Evolutionary conservation across 352 stramenopile genomes (phyloP), one percentile per base, ranked within the genome.

Genomic region (Elongisporangium senticosum): DNA sequence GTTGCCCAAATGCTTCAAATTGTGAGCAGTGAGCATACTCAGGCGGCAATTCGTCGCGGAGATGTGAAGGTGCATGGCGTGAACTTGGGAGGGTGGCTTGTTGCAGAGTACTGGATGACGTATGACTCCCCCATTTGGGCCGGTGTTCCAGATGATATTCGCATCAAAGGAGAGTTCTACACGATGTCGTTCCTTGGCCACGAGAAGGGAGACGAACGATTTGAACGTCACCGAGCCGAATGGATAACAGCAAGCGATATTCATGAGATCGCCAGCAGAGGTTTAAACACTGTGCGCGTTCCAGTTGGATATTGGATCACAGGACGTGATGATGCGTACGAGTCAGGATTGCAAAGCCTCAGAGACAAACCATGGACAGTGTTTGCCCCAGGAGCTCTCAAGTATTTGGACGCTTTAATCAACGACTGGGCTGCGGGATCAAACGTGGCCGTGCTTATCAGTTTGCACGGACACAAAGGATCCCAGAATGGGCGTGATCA

Each of bases 11-110:
- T 43, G 33, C 11, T 43, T 43, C 33, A 43, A 17, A 17, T 43
- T 43, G 33, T 10, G 33, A 43, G 33, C 33, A 43, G 33, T 17
- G 33, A 43, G 51, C 33, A 43, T 43, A 17, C 11, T 10, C 33
- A 43, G 33, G 33, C 11, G 33, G 33, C 33, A 43, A 14, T 43
- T 17, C 33, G 33, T 17, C 33, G 33, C 11, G 33, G 33, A 17
- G 33, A 17, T 14, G 8, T 62, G 20, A 52, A 47, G 19, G 21
- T 49, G 3, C 40, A 72, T 13, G 79, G 79, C n/a, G 77, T 86
- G 48, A 89, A 89, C 60, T 62, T 89, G 43, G 79, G 76, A 17
- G 75, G 79, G 15, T 89, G 79, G 79, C 64, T 87, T 11, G 51
- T 89, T 1, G 21, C 74, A 37, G 79, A 90, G 58, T 55, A 72